Evolutionary conservation across 2,329 filamentous ascomycete genomes (phyloP).

Genomic region (Penicillium sp.): DNA sequence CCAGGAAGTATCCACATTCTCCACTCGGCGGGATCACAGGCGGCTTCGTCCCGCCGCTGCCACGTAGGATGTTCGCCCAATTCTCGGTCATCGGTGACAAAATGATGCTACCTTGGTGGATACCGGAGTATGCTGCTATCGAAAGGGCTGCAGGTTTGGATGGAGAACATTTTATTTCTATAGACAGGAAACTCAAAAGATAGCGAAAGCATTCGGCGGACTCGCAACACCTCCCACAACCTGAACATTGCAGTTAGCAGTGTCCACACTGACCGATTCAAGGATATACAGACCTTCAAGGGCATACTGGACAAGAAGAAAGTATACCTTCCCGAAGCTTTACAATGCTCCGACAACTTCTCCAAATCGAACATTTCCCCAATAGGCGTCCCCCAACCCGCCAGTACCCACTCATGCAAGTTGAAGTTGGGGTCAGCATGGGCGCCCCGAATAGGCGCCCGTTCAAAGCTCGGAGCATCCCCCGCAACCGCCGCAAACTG

Average conservation of each 20-base stretch:
- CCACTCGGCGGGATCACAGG: slow-evolving; percentile 3
- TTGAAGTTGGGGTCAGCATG: slow-evolving; percentile 27
- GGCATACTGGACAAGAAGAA: slow-evolving; percentile 39
- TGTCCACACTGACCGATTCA: not conserved
- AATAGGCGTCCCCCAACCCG: slow-evolving; percentile 34
- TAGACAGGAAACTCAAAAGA: slow-evolving; percentile 12
- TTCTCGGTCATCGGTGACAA: not conserved
- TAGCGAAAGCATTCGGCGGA: slow-evolving; percentile 27
- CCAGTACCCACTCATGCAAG: slow-evolving; percentile 35
- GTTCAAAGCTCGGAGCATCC: slow-evolving; percentile 38
- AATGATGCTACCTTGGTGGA: not conserved
- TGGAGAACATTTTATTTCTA: too few relatives aligned
- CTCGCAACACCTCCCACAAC: slow-evolving; percentile 26
- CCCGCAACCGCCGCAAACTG: slow-evolving; percentile 38
- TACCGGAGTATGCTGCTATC: not conserved
- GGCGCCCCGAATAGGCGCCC: slow-evolving; percentile 28
- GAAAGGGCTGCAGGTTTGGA: too few relatives aligned
- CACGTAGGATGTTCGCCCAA: not conserved
- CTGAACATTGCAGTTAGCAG: slow-evolving; percentile 7
- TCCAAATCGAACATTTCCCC: slow-evolving; percentile 40
- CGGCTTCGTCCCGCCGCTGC: slow-evolving; percentile 3
- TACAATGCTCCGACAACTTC: slow-evolving; percentile 32
- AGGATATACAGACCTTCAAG: slow-evolving; percentile 25
- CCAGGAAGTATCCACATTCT: not conserved
- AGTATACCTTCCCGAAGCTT: slow-evolving; percentile 30